Base-by-base conservation (phyloP, 257 asterid species). In the Cynanchum wilfordii region DNA sequence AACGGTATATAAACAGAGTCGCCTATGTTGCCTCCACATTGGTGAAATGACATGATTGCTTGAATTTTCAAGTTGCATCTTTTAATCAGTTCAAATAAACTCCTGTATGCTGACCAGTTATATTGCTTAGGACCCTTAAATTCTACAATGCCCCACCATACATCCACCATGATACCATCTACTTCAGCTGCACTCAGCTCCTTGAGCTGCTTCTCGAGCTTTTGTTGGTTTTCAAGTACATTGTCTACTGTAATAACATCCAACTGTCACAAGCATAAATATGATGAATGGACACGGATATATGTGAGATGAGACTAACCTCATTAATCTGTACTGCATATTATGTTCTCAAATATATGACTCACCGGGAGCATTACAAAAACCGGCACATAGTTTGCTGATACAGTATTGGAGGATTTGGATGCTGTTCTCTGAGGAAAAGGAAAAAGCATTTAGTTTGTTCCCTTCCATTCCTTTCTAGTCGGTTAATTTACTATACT, bases 91-190 rank as follows among this genome's bases (percentile, higher is more conserved):
- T 75, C 71, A 71, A 93, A 89, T 42, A 93, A 78, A 62, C 71
- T 80, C 71, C 73, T 79, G 85, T 90, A 90, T 11, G 96, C 86
- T 62, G 83, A 84, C 96, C 98, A 93, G 30, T 89, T 84, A 69
- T 87, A 90, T 25, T 77, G 82, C 50, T 82, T 84, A 1, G 96
- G 93, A 5, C 85, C 93, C 67, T 80, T 73, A 68, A 83, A 77
- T 74, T 93, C 98, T 13, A 86, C 73, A 4, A 90, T 84, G 9
- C 98, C 95, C 96, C 98, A 90, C 97, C 98, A 89, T 25, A 93
- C 93, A 71, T 93, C 98, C 63, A 93, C 97, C 98, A 90, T 93
- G 30, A 93, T 83, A 22, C 98, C 97, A 63, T 92, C 98, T 1
- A 89, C 87, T 17, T 83, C 97, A 5, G 87, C 95, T 29, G 75